Conservation (phyloP, 345 rosid species). For the Tarenaya hassleriana region DNA sequence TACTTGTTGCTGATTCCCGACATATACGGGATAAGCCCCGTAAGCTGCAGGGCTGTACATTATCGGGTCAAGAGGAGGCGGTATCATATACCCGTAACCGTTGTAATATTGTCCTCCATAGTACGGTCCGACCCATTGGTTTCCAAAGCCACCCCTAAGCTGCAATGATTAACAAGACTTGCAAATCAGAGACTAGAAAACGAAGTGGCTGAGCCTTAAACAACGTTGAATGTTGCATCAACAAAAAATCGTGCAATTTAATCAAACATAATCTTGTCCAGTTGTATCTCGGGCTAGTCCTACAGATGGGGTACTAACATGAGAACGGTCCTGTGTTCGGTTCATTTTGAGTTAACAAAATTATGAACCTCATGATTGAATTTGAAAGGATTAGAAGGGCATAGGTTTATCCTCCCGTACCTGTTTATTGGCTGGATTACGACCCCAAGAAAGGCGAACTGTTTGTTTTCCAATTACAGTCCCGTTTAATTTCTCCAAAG, state of each 20-base stretch:
- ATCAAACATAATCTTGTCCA: too few relatives aligned
- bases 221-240: too few relatives aligned
- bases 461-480: conserved; percentile 62
- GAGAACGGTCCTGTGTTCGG: too few relatives aligned
- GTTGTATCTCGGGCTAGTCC: neutral
- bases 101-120: conserved; percentile 75
- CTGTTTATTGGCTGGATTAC: conserved; percentile 74
- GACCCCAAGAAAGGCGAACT: conserved; percentile 88
- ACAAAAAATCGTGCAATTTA: too few relatives aligned
- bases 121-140: conserved; percentile 75
- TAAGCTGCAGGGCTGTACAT: conserved; percentile 64
- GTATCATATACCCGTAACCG: conserved; percentile 75
- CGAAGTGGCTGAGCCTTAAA: too few relatives aligned
- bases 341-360: too few relatives aligned
- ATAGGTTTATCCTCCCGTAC: too few relatives aligned
- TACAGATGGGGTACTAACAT: neutral
- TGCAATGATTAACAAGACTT: conserved; percentile 27
- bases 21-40: conserved; percentile 71
- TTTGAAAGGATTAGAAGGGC: too few relatives aligned
- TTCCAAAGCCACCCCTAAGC: conserved; percentile 63
- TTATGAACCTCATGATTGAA: too few relatives aligned
- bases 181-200: neutral
- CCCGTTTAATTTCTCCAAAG: conserved; percentile 67
- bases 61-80: conserved; percentile 67
- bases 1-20: conserved; percentile 87